Base-by-base conservation (phyloP, 1,139 yeast species). In the Lodderomyces parapsilosis region DNA sequence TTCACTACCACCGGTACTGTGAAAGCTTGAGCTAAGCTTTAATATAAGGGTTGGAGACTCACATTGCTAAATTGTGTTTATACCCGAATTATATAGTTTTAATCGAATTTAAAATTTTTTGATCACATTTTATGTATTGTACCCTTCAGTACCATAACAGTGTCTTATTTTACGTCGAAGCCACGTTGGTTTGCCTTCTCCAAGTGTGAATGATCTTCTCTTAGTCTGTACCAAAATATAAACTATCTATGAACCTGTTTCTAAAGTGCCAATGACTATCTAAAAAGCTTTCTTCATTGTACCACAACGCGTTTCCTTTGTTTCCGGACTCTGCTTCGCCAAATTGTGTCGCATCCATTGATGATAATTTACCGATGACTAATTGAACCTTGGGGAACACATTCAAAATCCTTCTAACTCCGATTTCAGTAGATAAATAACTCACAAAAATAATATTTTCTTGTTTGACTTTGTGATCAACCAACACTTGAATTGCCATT, bases 401-500 rank as follows among this genome's bases (percentile, higher is more conserved):
- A 43, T 79, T 76, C 43, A 82, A 63, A 4, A 93, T 74, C 46
- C 97, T 73, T 47, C 87, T 72, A n/a, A 89, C 63, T 0, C 96
- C 97, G 32, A 81, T 71, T 53, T 86, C 95, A 0, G 96, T 82
- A n/a, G 90, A 87, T 46, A 86, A 62, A 57, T 86, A 87, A 13
- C 83, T 69, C 25, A 91, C 81, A 42, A 90, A 71, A 2, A 84
- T 74, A 35, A 93, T 86, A 51, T 86, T 77, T 35, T 74, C 66
- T 42, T 78, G 75, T 6, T 60, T 55, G n/a, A 87, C 83, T 14
- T 83, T 85, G 59, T 91, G 96, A 59, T 93, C 98, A 14, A 86
- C 54, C 45, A 93, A 68, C 4, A 93, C 91, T 54, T 90, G 94
- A 38, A 89, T 80, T 0, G 97, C 96, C 98, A 93, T 93, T 40